A percentile compares a stretch with the other conserved stretches of the same genome.
Evolutionary conservation across 495 filamentous ascomycete genomes (phyloP).

Genomic region (Hypoxylon intermedium): DNA sequence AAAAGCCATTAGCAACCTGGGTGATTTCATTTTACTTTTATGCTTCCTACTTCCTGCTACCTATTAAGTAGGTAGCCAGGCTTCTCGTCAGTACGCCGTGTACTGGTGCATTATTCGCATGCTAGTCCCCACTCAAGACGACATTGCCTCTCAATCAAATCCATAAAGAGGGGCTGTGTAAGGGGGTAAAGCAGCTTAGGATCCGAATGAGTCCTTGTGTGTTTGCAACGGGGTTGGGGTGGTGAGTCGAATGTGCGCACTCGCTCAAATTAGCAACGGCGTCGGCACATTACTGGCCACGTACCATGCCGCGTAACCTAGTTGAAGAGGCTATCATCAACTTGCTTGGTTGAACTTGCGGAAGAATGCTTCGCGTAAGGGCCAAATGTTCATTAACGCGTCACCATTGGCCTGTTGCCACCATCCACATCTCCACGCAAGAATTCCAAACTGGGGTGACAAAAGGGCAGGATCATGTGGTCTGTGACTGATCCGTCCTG

Average conservation of each 20-base stretch:
- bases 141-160: conserved; percentile 7
- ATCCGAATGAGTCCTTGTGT: conserved; percentile 17
- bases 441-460: conserved; percentile 30
- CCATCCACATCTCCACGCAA: conserved; percentile 18
- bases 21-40: conserved; percentile 30
- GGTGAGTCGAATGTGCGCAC: conserved; percentile 13
- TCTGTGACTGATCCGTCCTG: conserved; percentile 23
- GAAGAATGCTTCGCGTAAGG: not conserved
- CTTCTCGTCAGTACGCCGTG: conserved; percentile 3
- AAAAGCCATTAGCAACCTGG: conserved; percentile 24
- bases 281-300: conserved; percentile 8
- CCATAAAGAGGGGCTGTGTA: not conserved
- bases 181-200: not conserved
- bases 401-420: conserved; percentile 10
- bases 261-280: conserved; percentile 7
- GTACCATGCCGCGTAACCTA: conserved; percentile 1
- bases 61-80: conserved; percentile 15
- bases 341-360: conserved; percentile 7
- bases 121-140: not conserved
- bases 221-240: conserved; percentile 9
- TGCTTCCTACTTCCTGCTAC: conserved; percentile 17
- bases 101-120: conserved; percentile 19
- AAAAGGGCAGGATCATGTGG: conserved; percentile 19
- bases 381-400: conserved; percentile 1
- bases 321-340: conserved; percentile 8